Conservation (phyloP, 176 grass and related monocot genomes). For the Oryza australiensis region DNA sequence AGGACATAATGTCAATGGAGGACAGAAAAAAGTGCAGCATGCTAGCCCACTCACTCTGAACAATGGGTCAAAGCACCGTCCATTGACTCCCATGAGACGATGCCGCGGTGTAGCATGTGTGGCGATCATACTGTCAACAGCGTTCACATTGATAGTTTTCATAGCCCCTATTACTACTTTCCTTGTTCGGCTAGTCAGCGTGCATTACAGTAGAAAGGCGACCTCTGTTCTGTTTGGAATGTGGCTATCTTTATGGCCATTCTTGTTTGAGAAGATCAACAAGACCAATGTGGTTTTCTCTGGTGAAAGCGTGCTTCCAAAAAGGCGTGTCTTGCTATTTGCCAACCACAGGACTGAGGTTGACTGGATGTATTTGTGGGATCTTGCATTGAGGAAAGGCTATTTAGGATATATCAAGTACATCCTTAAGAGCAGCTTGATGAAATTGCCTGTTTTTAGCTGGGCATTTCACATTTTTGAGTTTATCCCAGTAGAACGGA, state of each 20-base stretch:
- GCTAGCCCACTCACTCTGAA: conserved; percentile 45
- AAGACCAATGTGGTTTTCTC: conserved; percentile 90
- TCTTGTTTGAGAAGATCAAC: conserved; percentile 98
- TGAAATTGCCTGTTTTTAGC: conserved; percentile 90
- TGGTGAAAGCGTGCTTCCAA: conserved; percentile 62
- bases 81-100: conserved; percentile 69
- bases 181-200: conserved; percentile 59
- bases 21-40: conserved; percentile 29
- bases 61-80: conserved; percentile 59
- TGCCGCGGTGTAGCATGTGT: conserved; percentile 74
- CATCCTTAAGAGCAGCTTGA: conserved; percentile 96
- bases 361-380: conserved; percentile 99
- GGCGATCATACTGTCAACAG: conserved; percentile 65
- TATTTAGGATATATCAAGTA: conserved; percentile 87
- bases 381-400: conserved; percentile 93
- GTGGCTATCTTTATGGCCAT: conserved; percentile 93
- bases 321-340: conserved; percentile 77
- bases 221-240: conserved; percentile 82
- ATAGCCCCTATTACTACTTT: conserved; percentile 63
- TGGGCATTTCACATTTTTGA: conserved; percentile 97
- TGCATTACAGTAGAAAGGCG: conserved; percentile 68
- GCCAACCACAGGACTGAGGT: conserved; percentile 99
- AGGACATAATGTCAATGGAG: conserved; percentile 45
- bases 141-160: conserved; percentile 82
- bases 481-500: conserved; percentile 90